Base-by-base conservation (phyloP, 2,329 filamentous ascomycete genomes). In the Plectosphaerella plurivora region DNA sequence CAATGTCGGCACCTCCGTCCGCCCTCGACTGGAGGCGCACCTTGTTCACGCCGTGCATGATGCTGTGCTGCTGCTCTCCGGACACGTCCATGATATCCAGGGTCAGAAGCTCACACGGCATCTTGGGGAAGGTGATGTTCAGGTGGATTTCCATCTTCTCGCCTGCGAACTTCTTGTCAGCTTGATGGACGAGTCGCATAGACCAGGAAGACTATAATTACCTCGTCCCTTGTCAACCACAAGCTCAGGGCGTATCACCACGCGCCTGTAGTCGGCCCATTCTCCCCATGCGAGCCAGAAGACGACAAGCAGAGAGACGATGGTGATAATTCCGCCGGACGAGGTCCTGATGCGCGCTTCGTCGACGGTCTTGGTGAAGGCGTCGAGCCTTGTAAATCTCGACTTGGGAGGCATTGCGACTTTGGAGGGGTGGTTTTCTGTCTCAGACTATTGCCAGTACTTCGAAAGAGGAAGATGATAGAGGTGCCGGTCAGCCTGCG, bases 1-100 rank as follows among this genome's bases (percentile, higher is more conserved):
- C 87, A 61, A 95, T 88, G 58, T 86, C 86, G 53, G 75, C 77
- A 56, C 92, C 89, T 41, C 93, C 93, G 62, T 96, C 86, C 44
- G 75, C 75, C 60, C 79, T 77, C 22, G 91, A 77, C 57, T 81
- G 77, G 56, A 99, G 79, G 56, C 94, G 86, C 56, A 97, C 88
- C 75, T 97, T 97, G 73, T 84, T 89, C 57, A 99, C 84, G 45
- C 94, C 94, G 66, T 97, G 91, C 69, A 91, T 86, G 53, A 99
- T 89, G 50, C 93, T 94, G 61, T 92, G 89, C 70, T 99, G 94
- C 66, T 97, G 88, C 72, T 99, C 94, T 57, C 94, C 94, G 20
- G 91, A 96, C 24, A 97, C 93, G 73, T 99, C 94, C 94, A 99
- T 99, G 52, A 99, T 93, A 69, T 99, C 94, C 62, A 99, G 86